Conservation (phyloP, 164 flowering plant genomes). For the Aristolochia fimbriata region DNA sequence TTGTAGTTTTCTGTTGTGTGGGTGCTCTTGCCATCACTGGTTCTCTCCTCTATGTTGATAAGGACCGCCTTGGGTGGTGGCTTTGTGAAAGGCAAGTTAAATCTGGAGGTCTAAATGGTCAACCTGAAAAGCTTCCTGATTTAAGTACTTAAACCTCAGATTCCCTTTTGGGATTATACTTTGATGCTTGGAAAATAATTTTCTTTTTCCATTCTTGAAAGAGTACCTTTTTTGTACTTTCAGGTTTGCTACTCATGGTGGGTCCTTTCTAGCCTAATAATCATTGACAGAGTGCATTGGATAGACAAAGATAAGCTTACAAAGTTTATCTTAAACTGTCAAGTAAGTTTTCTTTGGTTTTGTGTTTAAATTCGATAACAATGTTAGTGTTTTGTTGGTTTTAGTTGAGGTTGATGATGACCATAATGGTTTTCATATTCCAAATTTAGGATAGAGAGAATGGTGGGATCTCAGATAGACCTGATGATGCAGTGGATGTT, state of each 20-base stretch:
- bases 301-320: constrained; percentile 77
- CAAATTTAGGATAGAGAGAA: constrained; percentile 62
- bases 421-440: not conserved
- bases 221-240: constrained; percentile 2
- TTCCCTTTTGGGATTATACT: too few relatives aligned
- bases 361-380: not conserved
- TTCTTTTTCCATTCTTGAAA: not conserved
- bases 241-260: constrained; percentile 99
- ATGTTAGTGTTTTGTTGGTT: not conserved
- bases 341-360: constrained; percentile 31
- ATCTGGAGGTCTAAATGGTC: constrained; percentile 89
- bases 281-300: constrained; percentile 95
- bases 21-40: constrained; percentile 86
- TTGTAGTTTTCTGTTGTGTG: constrained; percentile 86
- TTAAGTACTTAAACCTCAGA: constrained; percentile 22
- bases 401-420: too few relatives aligned
- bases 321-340: constrained; percentile 70
- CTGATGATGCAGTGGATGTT: constrained; percentile 95
- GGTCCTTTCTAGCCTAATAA: constrained; percentile 86
- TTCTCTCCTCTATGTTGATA: constrained; percentile 68
- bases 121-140: constrained; percentile 96
- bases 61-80: constrained; percentile 97
- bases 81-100: constrained; percentile 82
- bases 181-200: too few relatives aligned
- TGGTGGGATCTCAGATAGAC: constrained; percentile 93